Base-by-base conservation (phyloP, 768 basidiomycete species). In the Suillus variegatus region DNA sequence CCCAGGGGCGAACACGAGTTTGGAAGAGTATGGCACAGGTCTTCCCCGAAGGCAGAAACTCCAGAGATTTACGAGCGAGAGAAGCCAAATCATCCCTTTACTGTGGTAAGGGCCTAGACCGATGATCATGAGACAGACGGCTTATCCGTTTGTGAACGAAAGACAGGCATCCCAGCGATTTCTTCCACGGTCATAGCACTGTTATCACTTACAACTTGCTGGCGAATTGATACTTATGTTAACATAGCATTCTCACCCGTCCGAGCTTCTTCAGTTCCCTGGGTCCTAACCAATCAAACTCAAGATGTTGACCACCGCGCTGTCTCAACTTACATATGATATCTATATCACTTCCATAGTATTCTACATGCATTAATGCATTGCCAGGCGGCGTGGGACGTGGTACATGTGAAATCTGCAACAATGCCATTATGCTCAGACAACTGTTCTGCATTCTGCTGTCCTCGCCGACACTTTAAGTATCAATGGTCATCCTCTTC, bases 401-500 rank as follows among this genome's bases (percentile, higher is more conserved):
- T 54, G 28, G 28, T 54, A 32, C 18, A 32, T 18, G 32, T 54
- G 52, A 32, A 32, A 54, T 32, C 28, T 32, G 28, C 16, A 32
- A 54, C 16, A 2, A 32, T 28, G 25, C 10, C 51, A 18, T 16
- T 4, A 52, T 18, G 9, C 52, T 32, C 32, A 32, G 16, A 20
- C 9, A 32, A 20, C 3, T 28, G 13, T 18, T 28, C 14, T 51
- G 14, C 16, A 18, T 52, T 25, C 25, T 3, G 13, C 22, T 12
- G 25, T 28, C 51, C 9, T 28, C 9, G 51, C 1, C 28, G 4
- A 32, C 22, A 51, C 8, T 32, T 18, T 6, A n/a, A 49, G 22
- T 49, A 54, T 55, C 20, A 12, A 20, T 5, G 28, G 32, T 79
- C 63, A 82, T 25, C 84, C 84, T n/a, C 84, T 75, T 13, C 84